Percentiles rank a stretch among this genome's conserved stretches.
These are phyloP conservation scores for Haplosporangium sp. DNA, from an alignment of 371 early-diverging fungal genomes.

Conservation along the genomic window DNA sequence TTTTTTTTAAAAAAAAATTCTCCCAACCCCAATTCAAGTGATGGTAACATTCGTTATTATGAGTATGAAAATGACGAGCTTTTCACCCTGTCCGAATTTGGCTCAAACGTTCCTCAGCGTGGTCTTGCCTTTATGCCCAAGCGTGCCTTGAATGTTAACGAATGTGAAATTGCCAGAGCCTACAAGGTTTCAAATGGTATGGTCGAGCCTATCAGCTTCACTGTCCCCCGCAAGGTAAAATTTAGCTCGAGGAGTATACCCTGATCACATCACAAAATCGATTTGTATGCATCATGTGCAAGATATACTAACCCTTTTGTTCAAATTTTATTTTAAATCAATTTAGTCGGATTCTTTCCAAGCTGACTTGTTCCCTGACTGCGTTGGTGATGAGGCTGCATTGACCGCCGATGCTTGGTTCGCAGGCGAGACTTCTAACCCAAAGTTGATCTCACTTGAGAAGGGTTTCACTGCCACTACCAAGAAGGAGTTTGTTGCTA, in stretches of 20 bases:
- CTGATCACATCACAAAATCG: too few species aligned
- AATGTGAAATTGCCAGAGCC: constrained; percentile 92
- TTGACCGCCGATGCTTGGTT: constrained; percentile 93
- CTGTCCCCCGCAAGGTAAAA: constrained; percentile 93
- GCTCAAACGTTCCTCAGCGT: constrained; percentile 93
- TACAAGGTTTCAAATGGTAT: constrained; percentile 89
- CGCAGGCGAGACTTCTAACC: constrained; percentile 83
- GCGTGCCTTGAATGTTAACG: constrained; percentile 86
- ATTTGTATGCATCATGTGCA: too few species aligned
- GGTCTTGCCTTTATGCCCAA: constrained; percentile 96
- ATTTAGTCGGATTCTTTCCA: constrained; percentile 96
- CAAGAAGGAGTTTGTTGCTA: constrained; percentile 83
- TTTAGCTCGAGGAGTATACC: neutral
- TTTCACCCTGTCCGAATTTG: constrained; percentile 85
- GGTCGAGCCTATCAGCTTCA: constrained; percentile 97
- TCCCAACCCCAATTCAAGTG: constrained; percentile 65
- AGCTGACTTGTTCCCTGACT: constrained; percentile 93
- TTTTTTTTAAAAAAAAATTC: too few species aligned
- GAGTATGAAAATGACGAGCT: constrained; percentile 92
- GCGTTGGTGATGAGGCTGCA: constrained; percentile 84
- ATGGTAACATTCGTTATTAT: constrained; percentile 98
- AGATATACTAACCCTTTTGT: too few species aligned
- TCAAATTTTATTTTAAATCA: neutral
- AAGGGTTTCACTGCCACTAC: constrained; percentile 77
- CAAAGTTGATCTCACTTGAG: constrained; percentile 86